Evolutionary conservation across 192 early-diverging fungal genomes (phyloP).

Genomic region (Backusella parvicylindrica): DNA sequence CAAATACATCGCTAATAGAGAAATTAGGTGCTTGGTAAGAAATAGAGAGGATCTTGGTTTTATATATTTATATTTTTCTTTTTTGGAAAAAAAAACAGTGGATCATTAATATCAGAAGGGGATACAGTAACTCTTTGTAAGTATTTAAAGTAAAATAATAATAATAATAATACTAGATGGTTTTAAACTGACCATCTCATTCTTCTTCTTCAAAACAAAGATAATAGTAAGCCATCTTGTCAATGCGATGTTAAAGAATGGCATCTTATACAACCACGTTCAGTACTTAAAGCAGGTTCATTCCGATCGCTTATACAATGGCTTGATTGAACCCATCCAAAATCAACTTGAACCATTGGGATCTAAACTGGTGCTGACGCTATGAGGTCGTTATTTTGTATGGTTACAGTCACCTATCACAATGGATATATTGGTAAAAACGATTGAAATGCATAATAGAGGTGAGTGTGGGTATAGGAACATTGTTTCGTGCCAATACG

Average conservation of each 20-base stretch:
- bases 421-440: neutral
- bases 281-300: neutral
- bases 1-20: neutral
- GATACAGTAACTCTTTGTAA: constrained; percentile 23
- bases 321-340: constrained; percentile 15
- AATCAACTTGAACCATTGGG: constrained; percentile 21
- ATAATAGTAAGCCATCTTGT: constrained; percentile 14
- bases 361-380: constrained; percentile 1
- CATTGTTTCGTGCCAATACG: neutral
- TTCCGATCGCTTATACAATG: constrained; percentile 4
- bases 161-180: too few relatives aligned
- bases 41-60: neutral
- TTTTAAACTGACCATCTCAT: too few relatives aligned
- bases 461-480: neutral
- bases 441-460: neutral
- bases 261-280: constrained; percentile 7
- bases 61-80: neutral
- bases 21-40: constrained; percentile 15
- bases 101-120: constrained; percentile 27
- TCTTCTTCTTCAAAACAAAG: too few relatives aligned
- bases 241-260: constrained; percentile 3
- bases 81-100: constrained; percentile 16
- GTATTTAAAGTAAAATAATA: too few relatives aligned
- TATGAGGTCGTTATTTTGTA: constrained; percentile 33
- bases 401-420: constrained; percentile 26